phyloP scores from a whole-genome alignment of 2,329 filamentous ascomycete species.

The Clonostachys rhizophaga region DNA sequence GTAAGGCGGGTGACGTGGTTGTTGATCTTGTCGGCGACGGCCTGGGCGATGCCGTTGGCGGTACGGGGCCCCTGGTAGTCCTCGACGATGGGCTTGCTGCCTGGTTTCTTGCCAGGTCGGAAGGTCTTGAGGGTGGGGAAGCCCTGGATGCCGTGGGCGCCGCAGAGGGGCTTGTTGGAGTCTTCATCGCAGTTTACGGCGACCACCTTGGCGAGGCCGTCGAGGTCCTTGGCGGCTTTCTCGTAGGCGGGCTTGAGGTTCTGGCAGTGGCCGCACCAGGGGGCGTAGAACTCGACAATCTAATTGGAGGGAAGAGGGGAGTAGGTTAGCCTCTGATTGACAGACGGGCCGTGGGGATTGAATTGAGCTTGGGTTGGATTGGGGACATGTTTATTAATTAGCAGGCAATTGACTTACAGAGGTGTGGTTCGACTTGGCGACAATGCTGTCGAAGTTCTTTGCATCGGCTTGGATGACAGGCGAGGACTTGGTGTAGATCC shows the following conservation, averaged over 20 bases:
- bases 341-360: background rate
- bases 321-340: background rate
- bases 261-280: constrained; percentile 97
- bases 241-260: constrained; percentile 95
- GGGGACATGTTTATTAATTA: background rate
- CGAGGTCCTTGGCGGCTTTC: constrained; percentile 83
- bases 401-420: constrained; percentile 56
- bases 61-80: constrained; percentile 84
- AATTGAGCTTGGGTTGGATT: background rate
- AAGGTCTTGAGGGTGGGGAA: constrained; percentile 97
- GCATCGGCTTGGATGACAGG: constrained; percentile 78
- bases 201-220: constrained; percentile 90
- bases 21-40: constrained; percentile 81
- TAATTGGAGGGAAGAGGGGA: constrained; percentile 16
- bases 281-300: constrained; percentile 86
- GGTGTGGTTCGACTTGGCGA: constrained; percentile 86
- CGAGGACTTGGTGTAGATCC: constrained; percentile 81
- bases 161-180: constrained; percentile 82
- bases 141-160: constrained; percentile 80
- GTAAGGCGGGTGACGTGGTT: constrained; percentile 82
- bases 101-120: constrained; percentile 72
- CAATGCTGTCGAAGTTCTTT: constrained; percentile 75
- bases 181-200: constrained; percentile 96
- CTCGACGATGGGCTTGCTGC: constrained; percentile 74
- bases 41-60: constrained; percentile 83